Percentiles rank a stretch among this genome's conserved stretches.
Conservation (phyloP, 768 basidiomycete genomes). For the Pholiota molesta region DNA sequence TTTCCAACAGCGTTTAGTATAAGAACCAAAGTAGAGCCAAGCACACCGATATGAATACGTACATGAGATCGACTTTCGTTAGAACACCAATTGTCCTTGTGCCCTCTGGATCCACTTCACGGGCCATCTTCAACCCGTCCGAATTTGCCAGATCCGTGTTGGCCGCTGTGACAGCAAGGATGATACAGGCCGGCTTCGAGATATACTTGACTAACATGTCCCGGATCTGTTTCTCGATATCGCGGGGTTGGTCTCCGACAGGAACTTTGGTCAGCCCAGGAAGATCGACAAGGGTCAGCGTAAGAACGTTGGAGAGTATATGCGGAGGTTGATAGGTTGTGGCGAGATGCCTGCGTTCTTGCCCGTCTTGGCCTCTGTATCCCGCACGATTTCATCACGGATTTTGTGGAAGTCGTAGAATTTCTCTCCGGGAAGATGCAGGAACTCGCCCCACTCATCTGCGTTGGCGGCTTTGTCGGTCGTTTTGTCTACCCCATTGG, state of each 20-base stretch:
- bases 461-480: conserved; percentile 80
- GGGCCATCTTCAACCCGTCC: conserved; percentile 93
- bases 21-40: conserved; percentile 3
- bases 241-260: conserved; percentile 94
- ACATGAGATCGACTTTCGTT: conserved; percentile 99
- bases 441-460: conserved; percentile 99
- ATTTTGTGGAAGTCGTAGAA: conserved; percentile 98
- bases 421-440: conserved; percentile 95
- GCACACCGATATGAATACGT: conserved; percentile 32
- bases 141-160: conserved; percentile 99
- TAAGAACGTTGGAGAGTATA: conserved; percentile 96
- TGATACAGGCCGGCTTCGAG: conserved; percentile 92
- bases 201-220: conserved; percentile 98
- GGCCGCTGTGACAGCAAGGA: conserved; percentile 94
- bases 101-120: conserved; percentile 97
- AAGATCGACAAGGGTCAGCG: conserved; percentile 95
- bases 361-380: conserved; percentile 98
- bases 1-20: conserved; percentile 3
- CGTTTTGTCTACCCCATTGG: conserved; percentile 51
- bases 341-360: conserved; percentile 98
- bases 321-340: conserved; percentile 94
- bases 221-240: conserved; percentile 96
- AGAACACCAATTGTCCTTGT: conserved; percentile 96
- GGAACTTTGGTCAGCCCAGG: conserved; percentile 96
- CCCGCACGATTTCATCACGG: conserved; percentile 91